Percentiles rank a stretch among this genome's conserved stretches.
These are phyloP conservation scores for Usnea hakonensis DNA, from an alignment of 495 filamentous ascomycete genomes.

Conservation along the genomic window DNA sequence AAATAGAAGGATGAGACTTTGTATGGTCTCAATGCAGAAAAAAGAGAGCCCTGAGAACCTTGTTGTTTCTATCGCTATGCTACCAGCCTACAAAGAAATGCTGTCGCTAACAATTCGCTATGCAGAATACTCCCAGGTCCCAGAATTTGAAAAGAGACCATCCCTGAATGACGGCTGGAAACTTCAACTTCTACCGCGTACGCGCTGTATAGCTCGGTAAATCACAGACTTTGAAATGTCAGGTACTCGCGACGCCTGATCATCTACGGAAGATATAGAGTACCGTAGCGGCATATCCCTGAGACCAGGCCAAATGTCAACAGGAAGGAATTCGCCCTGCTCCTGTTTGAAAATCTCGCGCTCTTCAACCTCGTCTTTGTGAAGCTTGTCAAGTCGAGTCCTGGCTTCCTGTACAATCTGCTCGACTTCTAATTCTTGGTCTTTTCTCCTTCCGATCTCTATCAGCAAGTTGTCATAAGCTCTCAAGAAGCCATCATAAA, in stretches of 20 bases:
- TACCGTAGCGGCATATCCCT: conserved; percentile 52
- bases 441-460: conserved; percentile 67
- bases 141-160: neutral
- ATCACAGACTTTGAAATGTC: conserved; percentile 26
- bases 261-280: conserved; percentile 39
- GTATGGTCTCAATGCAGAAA: conserved; percentile 19
- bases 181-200: conserved; percentile 9
- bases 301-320: conserved; percentile 81
- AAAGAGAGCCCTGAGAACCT: conserved; percentile 30
- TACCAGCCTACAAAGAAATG: neutral
- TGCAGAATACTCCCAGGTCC: neutral
- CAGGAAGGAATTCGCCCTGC: conserved; percentile 76
- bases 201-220: conserved; percentile 21
- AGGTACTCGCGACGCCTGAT: conserved; percentile 22
- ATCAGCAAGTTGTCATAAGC: conserved; percentile 79
- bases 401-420: conserved; percentile 66
- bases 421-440: conserved; percentile 63
- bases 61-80: neutral
- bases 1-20: conserved; percentile 6
- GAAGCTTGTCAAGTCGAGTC: conserved; percentile 65
- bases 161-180: neutral
- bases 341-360: conserved; percentile 73
- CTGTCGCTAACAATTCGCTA: conserved; percentile 4
- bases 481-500: conserved; percentile 76
- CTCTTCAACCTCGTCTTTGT: conserved; percentile 63